Percentiles rank a stretch among this genome's conserved stretches.
Evolutionary conservation across 306 rosid species (phyloP).

Genomic region (Lagenaria siceraria): DNA sequence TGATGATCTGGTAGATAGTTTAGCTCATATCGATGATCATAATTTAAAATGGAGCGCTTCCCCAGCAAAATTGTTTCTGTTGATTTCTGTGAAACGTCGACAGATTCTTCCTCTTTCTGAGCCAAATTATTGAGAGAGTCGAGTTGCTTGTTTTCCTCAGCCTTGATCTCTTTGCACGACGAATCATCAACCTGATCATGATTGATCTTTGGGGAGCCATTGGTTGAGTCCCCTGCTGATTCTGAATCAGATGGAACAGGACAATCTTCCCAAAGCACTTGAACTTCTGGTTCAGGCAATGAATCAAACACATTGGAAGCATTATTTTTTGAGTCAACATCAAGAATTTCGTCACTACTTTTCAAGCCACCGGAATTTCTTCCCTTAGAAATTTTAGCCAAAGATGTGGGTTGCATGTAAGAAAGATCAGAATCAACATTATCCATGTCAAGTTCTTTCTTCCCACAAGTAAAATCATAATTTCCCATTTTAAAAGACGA

Average conservation of each 20-base stretch:
- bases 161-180: not conserved
- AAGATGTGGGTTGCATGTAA: not conserved
- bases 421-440: not conserved
- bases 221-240: not conserved
- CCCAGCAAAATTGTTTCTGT: slow-evolving; percentile 16
- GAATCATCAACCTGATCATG: not conserved
- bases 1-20: slow-evolving; percentile 53
- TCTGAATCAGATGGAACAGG: slow-evolving; percentile 9
- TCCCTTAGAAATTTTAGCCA: not conserved
- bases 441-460: not conserved
- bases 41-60: slow-evolving; percentile 7
- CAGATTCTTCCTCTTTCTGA: not conserved
- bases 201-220: not conserved
- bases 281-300: slow-evolving; percentile 10
- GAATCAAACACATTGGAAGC: not conserved
- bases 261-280: slow-evolving; percentile 9
- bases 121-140: not conserved
- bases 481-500: not conserved
- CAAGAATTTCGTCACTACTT: not conserved
- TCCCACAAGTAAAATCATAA: too few relatives aligned
- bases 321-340: not conserved
- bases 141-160: not conserved
- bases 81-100: not conserved
- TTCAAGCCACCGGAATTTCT: not conserved
- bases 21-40: slow-evolving; percentile 21